These are phyloP conservation scores for Dendryphion nanum DNA, from an alignment of 2,329 filamentous ascomycete species.

Conservation along the genomic window DNA sequence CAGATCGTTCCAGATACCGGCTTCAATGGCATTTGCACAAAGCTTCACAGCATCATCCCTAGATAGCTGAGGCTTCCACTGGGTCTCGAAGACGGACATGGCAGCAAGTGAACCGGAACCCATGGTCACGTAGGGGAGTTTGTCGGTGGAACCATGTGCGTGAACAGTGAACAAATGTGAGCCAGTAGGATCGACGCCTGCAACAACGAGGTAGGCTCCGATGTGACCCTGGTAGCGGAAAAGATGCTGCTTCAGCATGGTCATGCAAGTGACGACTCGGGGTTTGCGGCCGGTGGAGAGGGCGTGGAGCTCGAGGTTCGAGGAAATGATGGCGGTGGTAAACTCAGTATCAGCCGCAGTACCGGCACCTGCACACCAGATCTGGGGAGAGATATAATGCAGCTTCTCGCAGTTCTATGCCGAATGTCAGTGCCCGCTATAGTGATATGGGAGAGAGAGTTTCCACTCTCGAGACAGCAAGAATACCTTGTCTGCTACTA, in stretches of 20 bases:
- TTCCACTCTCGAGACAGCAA: constrained; percentile 1
- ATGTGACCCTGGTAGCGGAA: constrained; percentile 98
- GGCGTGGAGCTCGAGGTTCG: constrained; percentile 94
- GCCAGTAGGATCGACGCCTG: constrained; percentile 93
- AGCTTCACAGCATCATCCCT: constrained; percentile 80
- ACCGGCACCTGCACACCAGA: constrained; percentile 98
- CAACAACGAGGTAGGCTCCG: constrained; percentile 95
- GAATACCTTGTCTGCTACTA: constrained; percentile 91
- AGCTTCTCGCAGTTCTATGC: constrained; percentile 95
- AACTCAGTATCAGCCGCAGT: constrained; percentile 99
- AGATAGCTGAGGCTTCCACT: constrained; percentile 79
- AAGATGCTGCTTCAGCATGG: constrained; percentile 97
- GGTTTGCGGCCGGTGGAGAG: constrained; percentile 95
- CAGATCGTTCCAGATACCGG: constrained; percentile 98
- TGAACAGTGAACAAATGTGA: constrained; percentile 96
- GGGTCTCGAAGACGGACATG: constrained; percentile 97
- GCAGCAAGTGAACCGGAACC: constrained; percentile 92
- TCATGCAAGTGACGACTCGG: constrained; percentile 98
- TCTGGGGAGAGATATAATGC: constrained; percentile 97
- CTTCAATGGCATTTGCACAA: constrained; percentile 82
- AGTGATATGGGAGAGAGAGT: neutral
- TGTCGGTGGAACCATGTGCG: constrained; percentile 96
- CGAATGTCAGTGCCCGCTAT: neutral
- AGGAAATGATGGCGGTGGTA: constrained; percentile 97
- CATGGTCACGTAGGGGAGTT: constrained; percentile 99